Percentiles rank a stretch among this genome's conserved stretches.
These are phyloP conservation scores for Neoascochyta sp. DNA, from an alignment of 2,329 filamentous ascomycete species.

Conservation along the genomic window DNA sequence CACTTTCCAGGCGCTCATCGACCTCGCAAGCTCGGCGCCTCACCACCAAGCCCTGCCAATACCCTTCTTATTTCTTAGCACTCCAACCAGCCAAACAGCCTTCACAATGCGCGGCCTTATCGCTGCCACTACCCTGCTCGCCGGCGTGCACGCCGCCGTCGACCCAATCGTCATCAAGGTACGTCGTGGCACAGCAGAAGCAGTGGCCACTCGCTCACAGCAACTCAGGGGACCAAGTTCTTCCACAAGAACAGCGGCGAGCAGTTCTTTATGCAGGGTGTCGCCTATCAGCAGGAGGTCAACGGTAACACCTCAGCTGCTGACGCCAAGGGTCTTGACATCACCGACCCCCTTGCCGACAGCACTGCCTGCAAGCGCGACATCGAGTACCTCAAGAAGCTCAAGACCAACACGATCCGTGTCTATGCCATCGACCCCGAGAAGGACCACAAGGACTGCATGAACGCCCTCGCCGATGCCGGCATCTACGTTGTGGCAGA, in stretches of 20 bases:
- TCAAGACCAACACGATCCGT: constrained; percentile 89
- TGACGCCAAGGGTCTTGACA: constrained; percentile 49
- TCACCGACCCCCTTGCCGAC: constrained; percentile 80
- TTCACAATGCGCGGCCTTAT: constrained; percentile 55
- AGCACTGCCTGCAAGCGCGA: constrained; percentile 72
- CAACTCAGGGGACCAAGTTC: constrained; percentile 69
- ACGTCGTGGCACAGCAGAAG: constrained; percentile 13
- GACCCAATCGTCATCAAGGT: constrained; percentile 70
- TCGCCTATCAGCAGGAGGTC: constrained; percentile 89
- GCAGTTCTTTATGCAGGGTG: constrained; percentile 82
- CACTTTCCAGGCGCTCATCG: constrained; percentile 11
- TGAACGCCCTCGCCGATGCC: constrained; percentile 74
- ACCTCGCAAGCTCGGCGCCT: constrained; percentile 18
- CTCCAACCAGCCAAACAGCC: constrained; percentile 14
- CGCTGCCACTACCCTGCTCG: constrained; percentile 50
- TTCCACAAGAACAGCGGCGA: constrained; percentile 81
- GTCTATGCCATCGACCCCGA: constrained; percentile 87
- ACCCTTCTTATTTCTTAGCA: constrained; percentile 21
- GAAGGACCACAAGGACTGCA: constrained; percentile 75
- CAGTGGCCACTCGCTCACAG: constrained; percentile 7
- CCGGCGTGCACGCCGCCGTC: constrained; percentile 53
- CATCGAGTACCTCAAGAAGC: constrained; percentile 71
- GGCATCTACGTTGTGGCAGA: constrained; percentile 97
- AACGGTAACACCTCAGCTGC: constrained; percentile 51
- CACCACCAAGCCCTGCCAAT: constrained; percentile 25